Percentiles rank a stretch among this genome's conserved stretches.
Evolutionary conservation across 345 rosid species (phyloP).

Genomic region (Syzygium grande): DNA sequence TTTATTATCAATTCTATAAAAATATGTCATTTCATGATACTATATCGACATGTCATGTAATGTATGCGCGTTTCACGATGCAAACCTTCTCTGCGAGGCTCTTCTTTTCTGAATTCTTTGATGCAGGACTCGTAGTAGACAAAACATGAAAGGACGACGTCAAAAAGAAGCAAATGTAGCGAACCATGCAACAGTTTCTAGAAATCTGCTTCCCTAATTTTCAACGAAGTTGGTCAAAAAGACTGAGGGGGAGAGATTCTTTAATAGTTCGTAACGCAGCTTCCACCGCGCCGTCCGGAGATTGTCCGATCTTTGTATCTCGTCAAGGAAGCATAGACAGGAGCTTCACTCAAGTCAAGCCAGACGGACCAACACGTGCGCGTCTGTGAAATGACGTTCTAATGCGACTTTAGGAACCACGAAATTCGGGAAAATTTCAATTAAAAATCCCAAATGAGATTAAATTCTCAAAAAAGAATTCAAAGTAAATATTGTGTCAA

Average conservation of each 20-base stretch:
- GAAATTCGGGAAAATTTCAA: too few relatives aligned
- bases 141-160: neutral
- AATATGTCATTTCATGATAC: neutral
- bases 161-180: neutral
- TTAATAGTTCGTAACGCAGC: slow-evolving; percentile 28
- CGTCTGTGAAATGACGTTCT: neutral
- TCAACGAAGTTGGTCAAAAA: neutral
- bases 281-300: slow-evolving; percentile 52
- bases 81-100: neutral
- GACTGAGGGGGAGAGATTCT: neutral
- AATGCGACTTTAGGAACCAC: neutral
- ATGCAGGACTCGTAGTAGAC: neutral
- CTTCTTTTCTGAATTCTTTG: neutral
- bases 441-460: too few relatives aligned
- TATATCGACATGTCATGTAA: neutral
- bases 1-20: neutral
- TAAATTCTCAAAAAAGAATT: too few relatives aligned
- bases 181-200: neutral
- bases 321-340: neutral
- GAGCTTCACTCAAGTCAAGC: neutral
- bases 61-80: neutral
- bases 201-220: neutral
- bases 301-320: slow-evolving; percentile 22
- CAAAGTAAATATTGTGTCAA: too few relatives aligned
- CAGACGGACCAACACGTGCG: neutral